Conservation (phyloP, 2,329 filamentous ascomycete species). For the Alternaria angustiovoidea region DNA sequence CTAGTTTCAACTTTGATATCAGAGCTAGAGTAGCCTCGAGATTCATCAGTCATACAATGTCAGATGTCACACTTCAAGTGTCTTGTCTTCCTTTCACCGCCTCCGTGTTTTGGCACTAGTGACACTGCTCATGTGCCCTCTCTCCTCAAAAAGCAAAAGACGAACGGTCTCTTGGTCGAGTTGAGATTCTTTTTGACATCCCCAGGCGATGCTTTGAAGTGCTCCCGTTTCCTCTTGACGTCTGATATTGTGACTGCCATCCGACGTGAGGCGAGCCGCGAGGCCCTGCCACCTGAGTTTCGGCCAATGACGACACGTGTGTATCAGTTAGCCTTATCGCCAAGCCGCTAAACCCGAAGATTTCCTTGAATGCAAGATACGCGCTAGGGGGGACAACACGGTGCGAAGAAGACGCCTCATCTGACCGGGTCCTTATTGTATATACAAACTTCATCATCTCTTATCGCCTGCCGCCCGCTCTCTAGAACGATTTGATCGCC, state of each 20-base stretch:
- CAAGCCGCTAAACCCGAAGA: conserved; percentile 16
- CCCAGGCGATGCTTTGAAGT: not conserved
- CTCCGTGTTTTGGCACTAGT: not conserved
- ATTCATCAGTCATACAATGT: not conserved
- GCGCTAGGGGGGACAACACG: conserved; percentile 24
- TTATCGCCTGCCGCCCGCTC: conserved; percentile 6
- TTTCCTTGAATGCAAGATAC: conserved; percentile 5
- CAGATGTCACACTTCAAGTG: conserved; percentile 1
- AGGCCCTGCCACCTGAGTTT: not conserved
- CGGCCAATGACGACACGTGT: conserved; percentile 13
- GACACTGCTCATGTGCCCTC: not conserved
- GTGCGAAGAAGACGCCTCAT: conserved; percentile 19
- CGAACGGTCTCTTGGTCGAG: not conserved
- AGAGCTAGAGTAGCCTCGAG: not conserved
- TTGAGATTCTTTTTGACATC: not conserved
- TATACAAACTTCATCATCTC: conserved; percentile 6
- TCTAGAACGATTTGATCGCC: not conserved
- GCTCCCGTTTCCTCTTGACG: not conserved
- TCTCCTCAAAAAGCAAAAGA: not conserved
- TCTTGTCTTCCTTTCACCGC: conserved; percentile 1
- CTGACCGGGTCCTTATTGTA: conserved; percentile 16
- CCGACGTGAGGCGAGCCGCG: not conserved
- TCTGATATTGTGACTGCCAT: not conserved
- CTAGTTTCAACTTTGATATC: not conserved
- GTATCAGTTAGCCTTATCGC: conserved; percentile 11